Conservation (phyloP, 345 rosid genomes). For the Lepidium aucheri region DNA sequence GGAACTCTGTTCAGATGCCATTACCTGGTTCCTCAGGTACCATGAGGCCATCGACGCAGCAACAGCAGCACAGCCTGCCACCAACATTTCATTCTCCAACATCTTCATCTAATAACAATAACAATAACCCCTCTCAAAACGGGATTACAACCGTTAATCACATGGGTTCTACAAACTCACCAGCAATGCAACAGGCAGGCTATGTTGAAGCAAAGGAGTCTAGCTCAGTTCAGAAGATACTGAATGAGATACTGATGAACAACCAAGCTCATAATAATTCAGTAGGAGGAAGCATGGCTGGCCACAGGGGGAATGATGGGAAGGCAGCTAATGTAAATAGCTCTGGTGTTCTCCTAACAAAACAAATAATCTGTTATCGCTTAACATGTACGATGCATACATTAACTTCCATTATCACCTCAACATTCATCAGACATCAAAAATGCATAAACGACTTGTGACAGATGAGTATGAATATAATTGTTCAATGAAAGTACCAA, state of each 20-base stretch:
- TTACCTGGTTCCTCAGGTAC: slow-evolving; percentile 74
- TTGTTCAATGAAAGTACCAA: too few species aligned
- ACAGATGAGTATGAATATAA: too few species aligned
- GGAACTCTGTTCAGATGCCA: slow-evolving; percentile 57
- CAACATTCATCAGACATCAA: too few species aligned
- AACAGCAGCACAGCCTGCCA: slow-evolving; percentile 54
- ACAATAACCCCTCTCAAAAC: slow-evolving; percentile 46
- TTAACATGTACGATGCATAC: too few species aligned
- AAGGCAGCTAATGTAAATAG: slow-evolving; percentile 40
- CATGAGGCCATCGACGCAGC: slow-evolving; percentile 38
- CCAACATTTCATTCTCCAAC: slow-evolving; percentile 71
- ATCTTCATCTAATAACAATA: slow-evolving; percentile 53
- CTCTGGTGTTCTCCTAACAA: slow-evolving; percentile 41
- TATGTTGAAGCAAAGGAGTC: slow-evolving; percentile 61
- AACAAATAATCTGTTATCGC: too few species aligned
- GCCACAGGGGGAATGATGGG: slow-evolving; percentile 50
- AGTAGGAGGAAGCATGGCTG: slow-evolving; percentile 41
- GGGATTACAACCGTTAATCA: slow-evolving; percentile 47
- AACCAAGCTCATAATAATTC: slow-evolving; percentile 42
- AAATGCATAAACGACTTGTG: too few species aligned
- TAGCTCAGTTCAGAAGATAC: slow-evolving; percentile 80
- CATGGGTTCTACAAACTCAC: slow-evolving; percentile 49
- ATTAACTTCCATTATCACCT: too few species aligned
- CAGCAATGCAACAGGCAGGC: slow-evolving; percentile 55
- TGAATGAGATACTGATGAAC: slow-evolving; percentile 70